phyloP scores from a whole-genome alignment of 1,284 basidiomycete species.

The Ustilago hordei region DNA sequence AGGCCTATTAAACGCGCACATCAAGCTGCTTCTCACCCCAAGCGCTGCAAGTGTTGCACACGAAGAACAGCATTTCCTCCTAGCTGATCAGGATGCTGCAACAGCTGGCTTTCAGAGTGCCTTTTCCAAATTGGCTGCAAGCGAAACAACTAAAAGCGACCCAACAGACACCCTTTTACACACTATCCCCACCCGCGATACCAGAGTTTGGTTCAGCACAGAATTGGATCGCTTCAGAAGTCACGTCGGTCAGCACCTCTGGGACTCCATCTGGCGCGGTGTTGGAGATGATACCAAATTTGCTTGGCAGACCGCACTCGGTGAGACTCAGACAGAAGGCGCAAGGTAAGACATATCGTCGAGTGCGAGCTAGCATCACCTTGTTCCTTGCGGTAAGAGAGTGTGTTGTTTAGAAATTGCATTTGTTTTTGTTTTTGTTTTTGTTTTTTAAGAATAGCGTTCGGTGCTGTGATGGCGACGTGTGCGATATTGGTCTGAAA shows the following conservation, averaged over 20 bases:
- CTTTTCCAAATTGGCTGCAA: conserved; percentile 89
- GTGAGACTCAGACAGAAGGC: neutral
- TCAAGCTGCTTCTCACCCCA: conserved; percentile 76
- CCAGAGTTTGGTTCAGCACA: conserved; percentile 21
- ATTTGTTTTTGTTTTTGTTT: no score
- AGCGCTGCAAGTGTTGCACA: conserved; percentile 76
- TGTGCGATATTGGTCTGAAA: no score
- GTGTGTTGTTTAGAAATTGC: no score
- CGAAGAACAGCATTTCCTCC: conserved; percentile 76
- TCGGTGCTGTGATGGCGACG: no score
- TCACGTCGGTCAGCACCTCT: conserved; percentile 13
- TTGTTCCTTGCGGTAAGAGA: no score
- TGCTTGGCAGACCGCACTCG: conserved; percentile 10
- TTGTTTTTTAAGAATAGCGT: no score
- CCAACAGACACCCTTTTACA: neutral
- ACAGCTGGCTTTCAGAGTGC: conserved; percentile 82
- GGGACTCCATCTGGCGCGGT: conserved; percentile 4
- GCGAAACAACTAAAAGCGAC: conserved; percentile 64
- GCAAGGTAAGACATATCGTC: neutral
- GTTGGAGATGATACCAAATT: conserved; percentile 12
- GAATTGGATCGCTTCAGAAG: conserved; percentile 1
- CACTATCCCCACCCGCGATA: neutral
- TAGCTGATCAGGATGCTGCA: conserved; percentile 84
- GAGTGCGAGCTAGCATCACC: no score
- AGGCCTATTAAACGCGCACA: conserved; percentile 73